Conservation (phyloP, 768 basidiomycete genomes). For the Auricularia sp. region DNA sequence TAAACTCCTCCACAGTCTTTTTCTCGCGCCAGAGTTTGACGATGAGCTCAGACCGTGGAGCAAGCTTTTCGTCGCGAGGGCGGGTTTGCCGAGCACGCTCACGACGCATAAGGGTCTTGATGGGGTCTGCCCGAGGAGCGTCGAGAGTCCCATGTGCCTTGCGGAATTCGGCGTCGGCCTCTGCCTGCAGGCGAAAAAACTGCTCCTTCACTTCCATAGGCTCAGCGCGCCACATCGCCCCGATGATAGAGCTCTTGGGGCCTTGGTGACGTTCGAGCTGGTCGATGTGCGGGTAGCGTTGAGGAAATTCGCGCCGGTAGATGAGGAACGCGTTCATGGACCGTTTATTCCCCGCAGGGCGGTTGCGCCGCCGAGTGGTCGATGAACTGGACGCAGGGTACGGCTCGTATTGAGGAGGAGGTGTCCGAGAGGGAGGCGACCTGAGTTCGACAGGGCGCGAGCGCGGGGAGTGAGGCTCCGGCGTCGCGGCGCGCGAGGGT, state of each 20-base stretch:
- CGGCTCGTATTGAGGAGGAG: neutral
- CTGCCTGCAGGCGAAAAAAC: neutral
- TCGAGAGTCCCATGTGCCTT: neutral
- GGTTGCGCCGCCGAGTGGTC: neutral
- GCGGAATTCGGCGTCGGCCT: neutral
- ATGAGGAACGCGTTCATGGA: conserved; percentile 1
- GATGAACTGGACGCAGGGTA: neutral
- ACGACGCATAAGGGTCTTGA: neutral
- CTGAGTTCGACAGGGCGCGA: neutral
- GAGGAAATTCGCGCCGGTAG: neutral
- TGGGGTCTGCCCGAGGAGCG: neutral
- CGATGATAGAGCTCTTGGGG: neutral
- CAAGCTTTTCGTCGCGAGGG: neutral
- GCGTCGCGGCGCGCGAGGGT: neutral
- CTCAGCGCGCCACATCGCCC: neutral
- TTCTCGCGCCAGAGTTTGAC: neutral
- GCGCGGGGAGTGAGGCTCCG: neutral
- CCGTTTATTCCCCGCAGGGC: neutral
- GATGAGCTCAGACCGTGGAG: neutral
- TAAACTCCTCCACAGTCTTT: neutral
- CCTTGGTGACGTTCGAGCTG: neutral
- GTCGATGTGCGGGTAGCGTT: neutral
- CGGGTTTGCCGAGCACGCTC: neutral
- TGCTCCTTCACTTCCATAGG: neutral
- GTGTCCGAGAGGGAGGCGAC: neutral